These are phyloP conservation scores for Chaetomidium leptoderma DNA, from an alignment of 495 filamentous ascomycete species.

Conservation along the genomic window DNA sequence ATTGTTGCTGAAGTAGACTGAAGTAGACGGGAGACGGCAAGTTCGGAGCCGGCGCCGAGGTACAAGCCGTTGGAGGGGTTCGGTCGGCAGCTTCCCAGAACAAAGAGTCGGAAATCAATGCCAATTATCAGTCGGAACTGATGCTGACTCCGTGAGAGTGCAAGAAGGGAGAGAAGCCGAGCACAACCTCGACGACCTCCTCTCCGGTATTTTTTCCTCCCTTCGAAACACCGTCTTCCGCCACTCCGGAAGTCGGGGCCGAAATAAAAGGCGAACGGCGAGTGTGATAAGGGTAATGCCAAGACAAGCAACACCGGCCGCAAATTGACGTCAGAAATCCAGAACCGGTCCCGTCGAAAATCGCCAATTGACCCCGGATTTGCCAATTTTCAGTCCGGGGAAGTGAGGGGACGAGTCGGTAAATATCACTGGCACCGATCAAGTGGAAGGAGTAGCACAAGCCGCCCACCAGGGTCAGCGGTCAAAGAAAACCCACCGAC, in stretches of 20 bases:
- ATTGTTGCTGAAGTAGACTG: constrained; percentile 17
- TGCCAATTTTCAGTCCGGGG: not conserved
- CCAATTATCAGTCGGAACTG: too few relatives aligned
- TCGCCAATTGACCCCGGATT: constrained; percentile 10
- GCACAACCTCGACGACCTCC: not conserved
- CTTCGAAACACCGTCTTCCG: not conserved
- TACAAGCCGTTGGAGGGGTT: not conserved
- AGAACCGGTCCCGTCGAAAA: not conserved
- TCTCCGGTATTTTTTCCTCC: not conserved
- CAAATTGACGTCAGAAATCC: constrained; percentile 12
- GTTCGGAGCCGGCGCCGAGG: not conserved
- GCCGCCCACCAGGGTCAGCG: not conserved
- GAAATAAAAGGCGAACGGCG: not conserved
- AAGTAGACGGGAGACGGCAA: not conserved
- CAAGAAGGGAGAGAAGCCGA: not conserved
- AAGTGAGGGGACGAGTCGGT: not conserved
- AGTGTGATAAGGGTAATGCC: not conserved
- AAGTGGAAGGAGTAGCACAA: not conserved
- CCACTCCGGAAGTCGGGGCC: constrained; percentile 7
- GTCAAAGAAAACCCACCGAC: constrained; percentile 14
- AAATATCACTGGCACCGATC: not conserved
- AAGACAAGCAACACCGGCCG: constrained; percentile 9
- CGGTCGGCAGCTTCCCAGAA: not conserved
- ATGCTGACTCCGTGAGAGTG: too few relatives aligned
- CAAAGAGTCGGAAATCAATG: too few relatives aligned